Evolutionary conservation across 2,329 filamentous ascomycete species (phyloP).

Genomic region (Venturia pyrina): DNA sequence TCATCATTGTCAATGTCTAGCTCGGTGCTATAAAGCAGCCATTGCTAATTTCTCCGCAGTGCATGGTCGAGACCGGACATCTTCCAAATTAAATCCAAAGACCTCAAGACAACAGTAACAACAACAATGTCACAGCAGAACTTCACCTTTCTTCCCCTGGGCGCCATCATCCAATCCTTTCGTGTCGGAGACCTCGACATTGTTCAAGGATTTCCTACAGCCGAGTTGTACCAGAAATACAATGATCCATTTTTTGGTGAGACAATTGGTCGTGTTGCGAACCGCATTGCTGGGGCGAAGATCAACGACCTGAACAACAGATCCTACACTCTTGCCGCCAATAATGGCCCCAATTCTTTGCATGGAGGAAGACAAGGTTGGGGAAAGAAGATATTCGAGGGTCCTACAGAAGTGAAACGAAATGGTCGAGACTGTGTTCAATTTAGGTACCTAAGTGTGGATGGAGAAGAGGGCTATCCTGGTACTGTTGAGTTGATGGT

Average conservation of each 20-base stretch:
- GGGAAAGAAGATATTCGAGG: conserved; percentile 70
- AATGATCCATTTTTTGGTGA: conserved; percentile 81
- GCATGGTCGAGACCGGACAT: not conserved
- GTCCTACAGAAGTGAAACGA: conserved; percentile 48
- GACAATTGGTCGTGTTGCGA: conserved; percentile 77
- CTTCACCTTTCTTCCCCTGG: conserved; percentile 57
- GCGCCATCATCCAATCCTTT: conserved; percentile 75
- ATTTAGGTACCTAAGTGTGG: conserved; percentile 51
- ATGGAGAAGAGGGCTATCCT: conserved; percentile 85
- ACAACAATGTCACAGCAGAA: not conserved
- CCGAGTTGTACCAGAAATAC: conserved; percentile 63
- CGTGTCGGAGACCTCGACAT: conserved; percentile 71
- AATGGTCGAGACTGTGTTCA: conserved; percentile 35
- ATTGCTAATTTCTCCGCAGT: not conserved
- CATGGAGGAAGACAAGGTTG: conserved; percentile 55
- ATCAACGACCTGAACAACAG: conserved; percentile 64
- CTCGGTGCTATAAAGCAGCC: not conserved
- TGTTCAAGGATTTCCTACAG: conserved; percentile 72
- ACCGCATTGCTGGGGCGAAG: conserved; percentile 64
- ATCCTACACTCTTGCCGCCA: conserved; percentile 59
- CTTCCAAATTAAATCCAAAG: not conserved
- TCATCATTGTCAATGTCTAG: not conserved
- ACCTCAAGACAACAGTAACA: not conserved
- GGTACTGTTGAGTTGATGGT: conserved; percentile 71
- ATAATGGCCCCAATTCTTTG: conserved; percentile 64